A percentile compares a stretch with the other conserved stretches of the same genome.
Conservation (phyloP, 352 stramenopile species). For the Blastocystis hominis region DNA sequence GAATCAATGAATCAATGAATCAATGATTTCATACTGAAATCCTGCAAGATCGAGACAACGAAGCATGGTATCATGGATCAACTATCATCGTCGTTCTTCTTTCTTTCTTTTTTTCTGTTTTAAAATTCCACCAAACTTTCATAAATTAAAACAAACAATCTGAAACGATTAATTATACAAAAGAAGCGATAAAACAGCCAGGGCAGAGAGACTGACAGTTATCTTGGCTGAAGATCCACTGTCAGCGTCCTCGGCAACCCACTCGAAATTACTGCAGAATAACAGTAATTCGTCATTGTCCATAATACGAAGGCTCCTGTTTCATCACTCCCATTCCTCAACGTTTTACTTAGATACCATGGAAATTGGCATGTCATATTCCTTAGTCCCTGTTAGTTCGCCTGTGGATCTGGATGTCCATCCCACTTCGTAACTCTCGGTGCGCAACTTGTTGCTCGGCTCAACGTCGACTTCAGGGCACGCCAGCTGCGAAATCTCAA, state of each 20-base stretch:
- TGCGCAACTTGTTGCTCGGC: neutral
- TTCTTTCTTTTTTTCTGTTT: too few relatives aligned
- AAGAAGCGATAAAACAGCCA: neutral
- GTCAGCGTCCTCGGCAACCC: neutral
- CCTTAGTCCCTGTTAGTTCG: neutral
- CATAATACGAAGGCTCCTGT: neutral
- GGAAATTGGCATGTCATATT: neutral
- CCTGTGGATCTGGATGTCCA: neutral
- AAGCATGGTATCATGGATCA: too few relatives aligned
- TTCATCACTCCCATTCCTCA: neutral
- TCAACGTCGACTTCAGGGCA: neutral
- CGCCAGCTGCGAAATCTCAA: neutral
- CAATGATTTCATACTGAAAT: too few relatives aligned
- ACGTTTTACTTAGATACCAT: neutral
- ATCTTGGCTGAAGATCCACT: neutral
- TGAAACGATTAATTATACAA: neutral
- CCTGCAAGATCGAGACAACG: too few relatives aligned
- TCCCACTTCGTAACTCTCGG: neutral
- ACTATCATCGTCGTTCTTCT: too few relatives aligned
- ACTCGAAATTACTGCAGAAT: conserved; percentile 31
- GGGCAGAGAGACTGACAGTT: neutral
- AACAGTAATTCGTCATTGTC: neutral
- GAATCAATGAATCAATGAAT: neutral
- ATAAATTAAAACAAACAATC: neutral
- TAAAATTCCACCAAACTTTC: neutral